Base-by-base conservation (phyloP, 2,329 filamentous ascomycete genomes). In the Sporothrix euskadiensis region DNA sequence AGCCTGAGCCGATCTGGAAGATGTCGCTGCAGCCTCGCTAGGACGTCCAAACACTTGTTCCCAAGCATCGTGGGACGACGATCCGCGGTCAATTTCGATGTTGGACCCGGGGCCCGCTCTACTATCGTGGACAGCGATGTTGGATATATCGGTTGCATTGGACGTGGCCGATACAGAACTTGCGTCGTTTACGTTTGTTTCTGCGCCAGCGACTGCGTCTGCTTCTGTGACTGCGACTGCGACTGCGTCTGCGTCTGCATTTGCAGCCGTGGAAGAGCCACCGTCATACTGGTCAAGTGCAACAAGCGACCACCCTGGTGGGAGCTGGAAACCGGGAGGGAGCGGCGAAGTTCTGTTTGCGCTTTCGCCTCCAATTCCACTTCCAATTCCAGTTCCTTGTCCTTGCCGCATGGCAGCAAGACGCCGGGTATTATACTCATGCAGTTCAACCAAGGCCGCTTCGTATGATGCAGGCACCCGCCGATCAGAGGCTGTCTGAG, bases 241-340 rank as follows among this genome's bases (percentile, higher is more conserved):
- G 12, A 14, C 52, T 10, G 22, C 52, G 26, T 14, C 30, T 14
- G 9, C 22, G 22, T 56, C 30, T 56, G 52, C 19, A 32, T 41
- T 19, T 14, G 16, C 4, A 22, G n/a, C 1, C 7, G 44, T 32
- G n/a, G 9, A 52, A 16, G 32, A 10, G 32, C 65, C 61, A 16
- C 19, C 14, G 69, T 87, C 85, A 9, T 88, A 76, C 32, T 88
- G 84, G 75, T 90, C 86, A 1, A 92, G 82, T 32, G 90, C 89
- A 63, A 91, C 81, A 54, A 92, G 80, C 30, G 88, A 87, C 90
- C 90, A 92, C 5, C 90, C 90, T 39, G 86, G 84, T 2, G 90
- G 90, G 26, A 92, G 85, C 5, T 86, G 84, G n/a, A 92, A 84
- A 6, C 89, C 89, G 71, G 89, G 86, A 0, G 90, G 90, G 9